Conservation (phyloP, 257 asterid species). For the Capsicum pubescens region DNA sequence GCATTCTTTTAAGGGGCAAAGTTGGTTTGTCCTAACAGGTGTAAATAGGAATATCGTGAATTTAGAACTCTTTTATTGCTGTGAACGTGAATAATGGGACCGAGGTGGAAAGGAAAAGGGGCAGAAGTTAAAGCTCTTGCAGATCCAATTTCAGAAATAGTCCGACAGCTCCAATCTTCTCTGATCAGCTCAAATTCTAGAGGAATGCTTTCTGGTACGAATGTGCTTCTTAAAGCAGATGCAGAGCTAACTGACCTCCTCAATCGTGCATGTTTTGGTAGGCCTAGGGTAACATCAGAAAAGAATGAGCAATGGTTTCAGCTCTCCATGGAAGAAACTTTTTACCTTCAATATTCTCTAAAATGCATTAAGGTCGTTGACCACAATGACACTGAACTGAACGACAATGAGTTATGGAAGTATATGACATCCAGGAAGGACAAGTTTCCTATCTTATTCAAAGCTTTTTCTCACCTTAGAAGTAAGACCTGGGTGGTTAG, state of each 20-base stretch:
- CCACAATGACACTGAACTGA: slow-evolving; percentile 38
- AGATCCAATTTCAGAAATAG: slow-evolving; percentile 51
- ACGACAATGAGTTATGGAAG: slow-evolving; percentile 58
- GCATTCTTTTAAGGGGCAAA: background rate
- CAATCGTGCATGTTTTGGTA: slow-evolving; percentile 66
- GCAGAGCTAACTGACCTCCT: slow-evolving; percentile 58
- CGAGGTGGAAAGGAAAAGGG: slow-evolving; percentile 57
- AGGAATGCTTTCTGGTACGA: slow-evolving; percentile 58
- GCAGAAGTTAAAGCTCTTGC: slow-evolving; percentile 49
- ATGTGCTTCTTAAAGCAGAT: slow-evolving; percentile 59
- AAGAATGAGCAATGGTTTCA: slow-evolving; percentile 75
- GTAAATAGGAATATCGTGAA: background rate
- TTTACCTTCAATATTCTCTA: slow-evolving; percentile 53
- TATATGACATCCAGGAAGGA: slow-evolving; percentile 46
- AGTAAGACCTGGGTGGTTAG: slow-evolving; percentile 77
- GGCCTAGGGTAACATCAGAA: slow-evolving; percentile 52
- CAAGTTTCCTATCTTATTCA: slow-evolving; percentile 46
- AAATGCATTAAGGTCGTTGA: slow-evolving; percentile 63
- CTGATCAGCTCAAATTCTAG: slow-evolving; percentile 49
- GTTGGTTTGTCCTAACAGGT: background rate
- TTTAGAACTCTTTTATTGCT: background rate
- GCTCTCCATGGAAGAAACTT: slow-evolving; percentile 69
- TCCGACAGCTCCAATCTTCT: slow-evolving; percentile 59
- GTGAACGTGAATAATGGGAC: slow-evolving; percentile 38
- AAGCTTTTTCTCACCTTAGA: slow-evolving; percentile 77